These are phyloP conservation scores for Ganoderma lingzhi DNA, from an alignment of 1,284 basidiomycete genomes.

Conservation along the genomic window DNA sequence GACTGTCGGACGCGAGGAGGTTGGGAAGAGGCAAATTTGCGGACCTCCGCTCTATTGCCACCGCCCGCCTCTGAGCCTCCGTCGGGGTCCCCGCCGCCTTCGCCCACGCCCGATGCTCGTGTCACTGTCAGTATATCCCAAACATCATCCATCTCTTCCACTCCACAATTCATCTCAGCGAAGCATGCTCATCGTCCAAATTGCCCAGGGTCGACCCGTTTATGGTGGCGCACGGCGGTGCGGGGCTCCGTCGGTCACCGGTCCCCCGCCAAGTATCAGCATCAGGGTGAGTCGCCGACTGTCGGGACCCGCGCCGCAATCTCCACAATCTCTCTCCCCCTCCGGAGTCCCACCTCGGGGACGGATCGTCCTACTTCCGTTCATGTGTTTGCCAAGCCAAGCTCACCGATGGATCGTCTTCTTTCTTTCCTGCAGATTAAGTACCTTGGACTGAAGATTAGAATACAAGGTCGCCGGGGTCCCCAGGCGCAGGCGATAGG, in stretches of 20 bases:
- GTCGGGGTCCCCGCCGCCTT: not conserved
- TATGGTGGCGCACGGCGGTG: slow-evolving; percentile 1
- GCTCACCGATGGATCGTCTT: not conserved
- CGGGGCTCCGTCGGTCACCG: slow-evolving; percentile 33
- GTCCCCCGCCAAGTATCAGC: slow-evolving; percentile 20
- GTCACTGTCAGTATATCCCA: not conserved
- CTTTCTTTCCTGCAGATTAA: not conserved
- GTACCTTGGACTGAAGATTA: not conserved
- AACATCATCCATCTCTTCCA: not conserved
- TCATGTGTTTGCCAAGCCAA: not conserved
- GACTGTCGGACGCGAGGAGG: slow-evolving; percentile 9
- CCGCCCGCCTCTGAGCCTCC: slow-evolving; percentile 31
- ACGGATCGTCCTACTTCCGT: slow-evolving; percentile 9
- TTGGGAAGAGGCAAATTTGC: not conserved
- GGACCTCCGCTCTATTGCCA: slow-evolving; percentile 34
- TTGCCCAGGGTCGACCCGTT: slow-evolving; percentile 9
- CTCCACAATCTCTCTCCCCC: slow-evolving; percentile 16
- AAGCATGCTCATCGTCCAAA: slow-evolving; percentile 17
- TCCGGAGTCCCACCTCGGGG: not conserved
- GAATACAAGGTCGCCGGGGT: not conserved
- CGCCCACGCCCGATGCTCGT: not conserved
- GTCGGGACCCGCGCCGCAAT: slow-evolving; percentile 6
- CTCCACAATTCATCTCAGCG: slow-evolving; percentile 24
- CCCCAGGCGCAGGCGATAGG: not conserved
- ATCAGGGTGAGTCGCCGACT: slow-evolving; percentile 8